Percentiles rank a stretch among this genome's conserved stretches.
These are phyloP conservation scores for Wallacemonas collosoma DNA, from an alignment of 208 protist genomes.

Conservation along the genomic window DNA sequence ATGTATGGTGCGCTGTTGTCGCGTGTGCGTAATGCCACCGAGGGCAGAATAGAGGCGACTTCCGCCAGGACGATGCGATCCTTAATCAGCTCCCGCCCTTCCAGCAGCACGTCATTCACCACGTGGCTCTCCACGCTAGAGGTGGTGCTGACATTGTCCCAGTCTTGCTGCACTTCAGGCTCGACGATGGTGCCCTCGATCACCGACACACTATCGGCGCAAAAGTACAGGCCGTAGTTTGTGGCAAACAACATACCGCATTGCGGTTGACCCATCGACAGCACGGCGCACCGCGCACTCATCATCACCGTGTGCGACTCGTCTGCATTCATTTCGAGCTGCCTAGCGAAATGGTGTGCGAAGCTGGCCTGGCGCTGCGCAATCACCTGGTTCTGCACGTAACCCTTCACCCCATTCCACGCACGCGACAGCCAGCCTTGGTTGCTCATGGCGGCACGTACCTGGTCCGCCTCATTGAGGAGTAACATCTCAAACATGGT, in stretches of 20 bases:
- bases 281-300: slow-evolving; percentile 50
- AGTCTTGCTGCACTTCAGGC: slow-evolving; percentile 12
- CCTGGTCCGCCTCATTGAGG: slow-evolving; percentile 11
- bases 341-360: slow-evolving; percentile 42
- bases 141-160: not conserved
- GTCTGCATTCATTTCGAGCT: slow-evolving; percentile 48
- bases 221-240: slow-evolving; percentile 56
- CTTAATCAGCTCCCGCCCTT: slow-evolving; percentile 41
- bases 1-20: slow-evolving; percentile 27
- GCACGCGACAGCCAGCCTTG: slow-evolving; percentile 28
- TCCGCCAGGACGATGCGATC: slow-evolving; percentile 45
- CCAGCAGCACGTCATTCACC: slow-evolving; percentile 11
- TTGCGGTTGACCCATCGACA: slow-evolving; percentile 40
- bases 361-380: slow-evolving; percentile 39
- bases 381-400: slow-evolving; percentile 15
- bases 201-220: slow-evolving; percentile 15
- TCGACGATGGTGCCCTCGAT: slow-evolving; percentile 13
- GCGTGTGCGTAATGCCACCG: slow-evolving; percentile 35
- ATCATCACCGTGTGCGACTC: slow-evolving; percentile 39
- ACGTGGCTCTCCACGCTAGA: slow-evolving; percentile 17
- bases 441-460: not conserved
- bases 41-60: slow-evolving; percentile 57
- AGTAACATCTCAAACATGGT: slow-evolving; percentile 38
- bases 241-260: slow-evolving; percentile 50
- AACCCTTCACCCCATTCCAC: slow-evolving; percentile 33